Base-by-base conservation (phyloP, 352 stramenopile genomes). In the Pythium rishiriense region DNA sequence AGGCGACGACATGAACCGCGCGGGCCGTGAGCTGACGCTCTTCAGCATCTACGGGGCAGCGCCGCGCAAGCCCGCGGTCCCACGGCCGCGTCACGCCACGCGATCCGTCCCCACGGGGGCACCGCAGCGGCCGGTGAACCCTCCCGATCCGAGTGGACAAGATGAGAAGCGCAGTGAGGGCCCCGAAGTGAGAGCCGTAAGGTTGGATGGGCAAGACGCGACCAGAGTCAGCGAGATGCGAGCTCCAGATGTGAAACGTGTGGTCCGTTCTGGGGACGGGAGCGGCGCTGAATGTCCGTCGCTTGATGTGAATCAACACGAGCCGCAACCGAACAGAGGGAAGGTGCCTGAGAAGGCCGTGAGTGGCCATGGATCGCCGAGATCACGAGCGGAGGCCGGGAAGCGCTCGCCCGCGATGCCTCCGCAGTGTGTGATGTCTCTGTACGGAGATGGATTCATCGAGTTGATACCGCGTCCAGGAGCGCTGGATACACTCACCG, bases 11-110 rank as follows among this genome's bases (percentile, higher is more conserved):
- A 70, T 58, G 56, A 28, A 33, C 2, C 64, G 51, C 49, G 59
- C 63, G 8, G 63, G 56, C 11, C 35, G 64, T 46, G 57, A 71
- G 48, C 65, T 72, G 11, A 72, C 65, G 65, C 48, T 72, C 25
- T 59, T 61, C 22, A 41, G 65, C 29, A 67, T 72, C 45, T 72
- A 72, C 39, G 65, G 65, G 5, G 65, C 41, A 2, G 41, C 41
- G 41, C 4, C 41, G n/a, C 41, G 41, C 41, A 47, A 47, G n/a
- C 17, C 39, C 39, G n/a, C n/a, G n/a, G n/a, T n/a, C n/a, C n/a
- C n/a, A n/a, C 14, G 26, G 28, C 3, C 42, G 21, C 21, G 21
- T 12, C 33, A 3, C 50, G 31, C 35, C 15, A 15, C 35, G 37
- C 39, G 39, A 52, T 41, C 54, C 25, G 42, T 22, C n/a, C n/a